Base-by-base conservation (phyloP, 2,329 filamentous ascomycete genomes). In the Trichoderma brevicompactum region DNA sequence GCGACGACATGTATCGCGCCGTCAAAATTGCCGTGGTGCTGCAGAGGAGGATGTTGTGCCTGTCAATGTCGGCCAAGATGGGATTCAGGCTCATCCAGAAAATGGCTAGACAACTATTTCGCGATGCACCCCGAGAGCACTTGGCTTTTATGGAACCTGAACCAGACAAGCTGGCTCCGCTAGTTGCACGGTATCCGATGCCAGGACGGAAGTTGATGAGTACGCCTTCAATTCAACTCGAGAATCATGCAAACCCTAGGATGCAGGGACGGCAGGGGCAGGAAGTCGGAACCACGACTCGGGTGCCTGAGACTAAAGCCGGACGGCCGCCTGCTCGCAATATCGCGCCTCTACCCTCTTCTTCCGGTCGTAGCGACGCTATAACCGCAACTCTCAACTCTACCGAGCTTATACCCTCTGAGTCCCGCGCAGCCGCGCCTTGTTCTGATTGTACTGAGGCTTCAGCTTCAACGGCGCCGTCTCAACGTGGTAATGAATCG, bases 1-100 rank as follows among this genome's bases (percentile, higher is more conserved):
- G 78, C 10, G 74, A 78, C 0, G 75, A 80, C 23, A 75, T 82
- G 1, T 40, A 72, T 74, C 44, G 77, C 15, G 74, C 76, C 2
- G 79, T 85, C 55, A 69, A 72, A 4, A 70, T 71, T 5, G 73
- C 77, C 0, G 71, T 79, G 8, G 69, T 67, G 3, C 68, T 79
- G 65, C 68, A 81, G 15, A 70, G 73, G 41, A 70, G 70, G 19
- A 68, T 78, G 2, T 73, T 74, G 19, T 64, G 62, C 13, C 66
- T 77, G 2, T 78, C 76, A 2, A 72, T 70, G 55, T 77, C 75
- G 2, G 75, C 76, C 5, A 77, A 74, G 52, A 74, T 73, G 2
- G 78, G 76, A 1, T 72, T 77, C 32, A 72, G 76, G 17, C 74
- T 79, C 10, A 71, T 79, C 3, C 65, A 69, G 8, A 71, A 71